Evolutionary conservation across 2,329 filamentous ascomycete species (phyloP).

Genomic region (Polychaeton citri): DNA sequence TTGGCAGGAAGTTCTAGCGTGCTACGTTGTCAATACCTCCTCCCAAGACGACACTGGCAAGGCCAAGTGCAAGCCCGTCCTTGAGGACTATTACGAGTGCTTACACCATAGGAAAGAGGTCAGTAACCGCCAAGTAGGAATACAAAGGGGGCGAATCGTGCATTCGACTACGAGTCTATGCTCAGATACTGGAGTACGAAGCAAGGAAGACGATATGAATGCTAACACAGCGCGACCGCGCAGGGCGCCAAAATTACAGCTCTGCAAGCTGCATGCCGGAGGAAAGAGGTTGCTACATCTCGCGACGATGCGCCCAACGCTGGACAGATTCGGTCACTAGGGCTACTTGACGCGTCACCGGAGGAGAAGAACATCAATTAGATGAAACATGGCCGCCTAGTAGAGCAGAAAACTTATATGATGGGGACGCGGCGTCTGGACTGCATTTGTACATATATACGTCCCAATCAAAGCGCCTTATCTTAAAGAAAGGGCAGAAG

Average conservation of each 20-base stretch:
- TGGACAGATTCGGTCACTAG: slow-evolving; percentile 76
- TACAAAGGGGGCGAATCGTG: too few relatives aligned
- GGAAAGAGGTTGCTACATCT: slow-evolving; percentile 59
- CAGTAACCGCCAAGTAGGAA: too few relatives aligned
- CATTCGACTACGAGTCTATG: too few relatives aligned
- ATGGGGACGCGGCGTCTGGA: background rate
- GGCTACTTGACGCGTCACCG: slow-evolving; percentile 63
- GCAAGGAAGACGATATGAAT: too few relatives aligned
- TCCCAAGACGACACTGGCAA: slow-evolving; percentile 67
- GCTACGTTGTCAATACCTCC: slow-evolving; percentile 89
- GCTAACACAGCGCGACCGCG: too few relatives aligned
- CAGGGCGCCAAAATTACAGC: slow-evolving; percentile 66
- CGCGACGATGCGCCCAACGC: slow-evolving; percentile 71
- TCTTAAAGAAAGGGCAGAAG: too few relatives aligned
- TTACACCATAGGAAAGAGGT: slow-evolving; percentile 99
- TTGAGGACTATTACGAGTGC: slow-evolving; percentile 99
- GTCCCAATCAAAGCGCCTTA: too few relatives aligned
- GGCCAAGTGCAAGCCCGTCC: slow-evolving; percentile 68
- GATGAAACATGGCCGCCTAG: background rate
- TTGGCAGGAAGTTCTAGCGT: slow-evolving; percentile 98
- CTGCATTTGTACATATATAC: slow-evolving; percentile 1
- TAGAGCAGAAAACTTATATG: too few relatives aligned
- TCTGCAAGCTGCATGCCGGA: slow-evolving; percentile 75
- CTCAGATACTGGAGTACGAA: too few relatives aligned
- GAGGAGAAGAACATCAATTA: slow-evolving; percentile 49